A percentile compares a stretch with the other conserved stretches of the same genome.
Evolutionary conservation across 441 rosid species (phyloP).

Genomic region (Caryocar brasiliense): DNA sequence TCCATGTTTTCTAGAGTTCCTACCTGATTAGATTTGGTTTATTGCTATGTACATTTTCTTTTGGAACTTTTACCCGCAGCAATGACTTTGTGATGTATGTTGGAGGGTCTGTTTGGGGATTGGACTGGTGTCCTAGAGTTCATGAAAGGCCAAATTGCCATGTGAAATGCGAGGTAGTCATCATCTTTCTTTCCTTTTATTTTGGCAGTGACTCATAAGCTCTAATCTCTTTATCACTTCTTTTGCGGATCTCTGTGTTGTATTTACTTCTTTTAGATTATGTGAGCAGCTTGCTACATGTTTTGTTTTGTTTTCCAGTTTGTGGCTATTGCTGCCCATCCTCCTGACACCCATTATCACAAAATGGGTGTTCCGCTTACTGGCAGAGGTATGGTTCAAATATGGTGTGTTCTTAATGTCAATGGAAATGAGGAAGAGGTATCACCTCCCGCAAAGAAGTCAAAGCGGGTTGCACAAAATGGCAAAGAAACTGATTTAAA

Average conservation of each 20-base stretch:
- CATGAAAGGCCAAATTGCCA: conserved; percentile 30
- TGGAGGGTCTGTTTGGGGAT: conserved; percentile 88
- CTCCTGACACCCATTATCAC: conserved; percentile 73
- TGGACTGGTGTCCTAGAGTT: conserved; percentile 88
- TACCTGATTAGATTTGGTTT: no score
- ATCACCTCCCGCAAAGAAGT: not conserved
- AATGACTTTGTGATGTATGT: conserved; percentile 70
- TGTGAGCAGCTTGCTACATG: not conserved
- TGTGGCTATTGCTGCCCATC: conserved; percentile 86
- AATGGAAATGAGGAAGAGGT: conserved; percentile 12
- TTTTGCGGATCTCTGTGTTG: no score
- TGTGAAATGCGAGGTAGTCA: conserved; percentile 62
- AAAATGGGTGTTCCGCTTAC: conserved; percentile 58
- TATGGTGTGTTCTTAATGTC: conserved; percentile 66
- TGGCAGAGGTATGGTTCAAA: conserved; percentile 87
- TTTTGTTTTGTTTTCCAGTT: conserved; percentile 36
- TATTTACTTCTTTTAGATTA: no score
- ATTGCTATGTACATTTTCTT: conserved; percentile 1
- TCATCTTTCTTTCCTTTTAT: not conserved
- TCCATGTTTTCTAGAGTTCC: no score
- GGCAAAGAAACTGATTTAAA: not conserved
- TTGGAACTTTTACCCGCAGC: conserved; percentile 31
- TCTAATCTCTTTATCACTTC: not conserved
- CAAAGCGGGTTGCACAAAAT: not conserved
- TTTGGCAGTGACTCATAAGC: no score